Conservation (phyloP, 2,329 filamentous ascomycete genomes). For the Fusarium xyrophilum region DNA sequence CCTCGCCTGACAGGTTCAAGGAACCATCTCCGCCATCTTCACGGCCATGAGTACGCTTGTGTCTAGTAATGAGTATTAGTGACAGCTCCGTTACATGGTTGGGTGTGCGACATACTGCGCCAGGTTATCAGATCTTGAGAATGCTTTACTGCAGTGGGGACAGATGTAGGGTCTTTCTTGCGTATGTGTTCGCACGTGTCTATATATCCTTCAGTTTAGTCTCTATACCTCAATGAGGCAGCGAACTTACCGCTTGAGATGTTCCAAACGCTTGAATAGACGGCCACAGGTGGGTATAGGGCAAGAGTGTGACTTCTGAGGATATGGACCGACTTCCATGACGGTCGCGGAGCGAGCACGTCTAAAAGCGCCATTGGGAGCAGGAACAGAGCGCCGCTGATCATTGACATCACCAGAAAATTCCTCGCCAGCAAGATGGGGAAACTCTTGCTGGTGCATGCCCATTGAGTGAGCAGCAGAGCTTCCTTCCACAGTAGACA, state of each 20-base stretch:
- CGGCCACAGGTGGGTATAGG: slow-evolving; percentile 98
- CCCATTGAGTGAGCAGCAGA: slow-evolving; percentile 74
- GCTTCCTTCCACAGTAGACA: slow-evolving; percentile 84
- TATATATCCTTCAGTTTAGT: slow-evolving; percentile 51
- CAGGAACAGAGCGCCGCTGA: slow-evolving; percentile 71
- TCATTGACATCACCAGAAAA: slow-evolving; percentile 61
- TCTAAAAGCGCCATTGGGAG: slow-evolving; percentile 79
- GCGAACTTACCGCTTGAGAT: slow-evolving; percentile 88
- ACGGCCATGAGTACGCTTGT: slow-evolving; percentile 78
- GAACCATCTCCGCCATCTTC: slow-evolving; percentile 65
- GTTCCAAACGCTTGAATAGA: slow-evolving; percentile 98
- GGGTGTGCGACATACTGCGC: slow-evolving; percentile 76
- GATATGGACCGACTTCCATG: slow-evolving; percentile 95
- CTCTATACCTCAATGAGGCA: slow-evolving; percentile 42
- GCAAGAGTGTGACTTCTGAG: slow-evolving; percentile 97
- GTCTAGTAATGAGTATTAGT: slow-evolving; percentile 60
- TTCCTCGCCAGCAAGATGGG: slow-evolving; percentile 68
- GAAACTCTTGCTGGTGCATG: slow-evolving; percentile 76
- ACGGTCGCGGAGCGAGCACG: slow-evolving; percentile 93
- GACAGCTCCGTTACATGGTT: slow-evolving; percentile 32
- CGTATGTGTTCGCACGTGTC: slow-evolving; percentile 98
- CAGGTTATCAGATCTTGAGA: slow-evolving; percentile 97
- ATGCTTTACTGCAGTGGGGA: slow-evolving; percentile 97
- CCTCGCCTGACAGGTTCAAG: slow-evolving; percentile 77
- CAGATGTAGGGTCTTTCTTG: slow-evolving; percentile 99